Percentiles rank a stretch among this genome's conserved stretches.
These are phyloP conservation scores for Microstegium vimineum DNA, from an alignment of 176 grass and related monocot species.

Conservation along the genomic window DNA sequence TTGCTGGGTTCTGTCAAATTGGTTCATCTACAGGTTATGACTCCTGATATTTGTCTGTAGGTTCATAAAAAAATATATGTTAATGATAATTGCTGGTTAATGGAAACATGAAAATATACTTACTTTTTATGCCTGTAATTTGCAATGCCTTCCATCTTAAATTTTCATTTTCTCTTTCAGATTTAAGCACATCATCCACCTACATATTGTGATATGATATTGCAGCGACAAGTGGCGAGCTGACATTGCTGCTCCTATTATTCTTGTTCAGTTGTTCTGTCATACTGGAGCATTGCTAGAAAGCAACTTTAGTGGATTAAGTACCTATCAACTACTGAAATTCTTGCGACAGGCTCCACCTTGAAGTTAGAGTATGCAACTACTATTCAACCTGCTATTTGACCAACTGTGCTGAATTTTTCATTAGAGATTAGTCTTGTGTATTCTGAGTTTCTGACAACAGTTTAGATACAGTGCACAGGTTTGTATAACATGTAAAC, in stretches of 20 bases:
- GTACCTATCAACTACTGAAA: no score
- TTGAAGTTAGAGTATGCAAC: background rate
- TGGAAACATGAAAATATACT: no score
- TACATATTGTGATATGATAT: background rate
- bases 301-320: background rate
- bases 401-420: background rate
- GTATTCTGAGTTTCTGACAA: background rate
- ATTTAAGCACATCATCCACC: background rate
- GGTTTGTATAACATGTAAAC: background rate
- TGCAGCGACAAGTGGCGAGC: background rate
- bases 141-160: background rate
- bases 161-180: slow-evolving; percentile 1
- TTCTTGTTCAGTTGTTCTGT: slow-evolving; percentile 12
- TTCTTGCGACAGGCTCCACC: no score
- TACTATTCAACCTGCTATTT: background rate
- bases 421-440: background rate
- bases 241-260: background rate
- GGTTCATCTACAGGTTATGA: background rate
- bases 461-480: background rate
- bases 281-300: background rate
- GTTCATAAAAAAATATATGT: background rate
- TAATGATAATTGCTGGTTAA: no score
- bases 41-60: background rate
- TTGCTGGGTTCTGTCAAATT: background rate
- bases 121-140: no score